A percentile compares a stretch with the other conserved stretches of the same genome.
phyloP scores from a whole-genome alignment of 805 yeast genomes.

The Starmerella floris region DNA sequence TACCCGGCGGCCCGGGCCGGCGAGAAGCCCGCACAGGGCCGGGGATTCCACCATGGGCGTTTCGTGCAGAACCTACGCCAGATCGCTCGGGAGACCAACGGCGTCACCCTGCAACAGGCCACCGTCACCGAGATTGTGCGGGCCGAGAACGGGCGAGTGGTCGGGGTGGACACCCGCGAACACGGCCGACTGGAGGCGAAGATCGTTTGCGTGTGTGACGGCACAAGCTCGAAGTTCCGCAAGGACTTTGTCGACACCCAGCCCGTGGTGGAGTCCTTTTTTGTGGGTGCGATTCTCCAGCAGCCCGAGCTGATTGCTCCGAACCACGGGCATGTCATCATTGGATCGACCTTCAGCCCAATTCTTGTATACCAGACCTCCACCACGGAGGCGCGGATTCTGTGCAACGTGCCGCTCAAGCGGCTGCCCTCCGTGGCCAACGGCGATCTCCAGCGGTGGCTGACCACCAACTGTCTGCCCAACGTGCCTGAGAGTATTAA shows the following conservation, averaged over 20 bases:
- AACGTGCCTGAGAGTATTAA: constrained; percentile 48
- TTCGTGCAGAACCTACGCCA: constrained; percentile 64
- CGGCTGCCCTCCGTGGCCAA: constrained; percentile 54
- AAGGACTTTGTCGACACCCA: constrained; percentile 50
- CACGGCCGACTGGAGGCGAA: constrained; percentile 38
- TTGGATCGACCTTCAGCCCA: constrained; percentile 72
- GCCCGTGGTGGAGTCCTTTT: constrained; percentile 67
- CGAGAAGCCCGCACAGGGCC: constrained; percentile 41
- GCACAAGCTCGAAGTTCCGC: constrained; percentile 86
- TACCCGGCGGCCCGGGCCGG: constrained; percentile 38
- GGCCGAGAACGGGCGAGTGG: constrained; percentile 37
- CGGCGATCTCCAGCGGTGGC: constrained; percentile 47
- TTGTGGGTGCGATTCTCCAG: constrained; percentile 66
- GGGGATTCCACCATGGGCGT: constrained; percentile 85
- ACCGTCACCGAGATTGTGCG: constrained; percentile 52
- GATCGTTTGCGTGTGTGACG: constrained; percentile 74
- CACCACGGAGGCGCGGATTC: constrained; percentile 66
- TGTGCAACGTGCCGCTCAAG: constrained; percentile 67
- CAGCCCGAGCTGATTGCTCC: constrained; percentile 65
- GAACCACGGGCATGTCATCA: constrained; percentile 76
- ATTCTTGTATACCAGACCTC: constrained; percentile 79
- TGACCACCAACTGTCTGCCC: constrained; percentile 48
- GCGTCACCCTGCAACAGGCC: constrained; percentile 70
- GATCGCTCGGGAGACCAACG: constrained; percentile 54
- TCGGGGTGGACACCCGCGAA: constrained; percentile 50